These are phyloP conservation scores for Heterobasidion occidentale DNA, from an alignment of 1,284 basidiomycete species.

Conservation along the genomic window DNA sequence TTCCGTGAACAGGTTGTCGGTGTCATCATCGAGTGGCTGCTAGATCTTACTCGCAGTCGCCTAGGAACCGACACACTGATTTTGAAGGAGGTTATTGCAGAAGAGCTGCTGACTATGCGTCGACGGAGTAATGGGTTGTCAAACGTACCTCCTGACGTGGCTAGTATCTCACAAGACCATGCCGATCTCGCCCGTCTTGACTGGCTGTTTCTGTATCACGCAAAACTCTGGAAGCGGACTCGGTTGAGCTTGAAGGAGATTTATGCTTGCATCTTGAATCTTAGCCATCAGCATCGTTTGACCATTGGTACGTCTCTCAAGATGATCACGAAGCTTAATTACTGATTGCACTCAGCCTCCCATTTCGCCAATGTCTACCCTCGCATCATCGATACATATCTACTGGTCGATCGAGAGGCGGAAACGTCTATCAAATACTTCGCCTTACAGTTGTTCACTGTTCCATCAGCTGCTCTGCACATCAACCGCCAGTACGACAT, in stretches of 20 bases:
- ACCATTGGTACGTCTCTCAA: constrained; percentile 49
- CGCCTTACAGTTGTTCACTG: constrained; percentile 84
- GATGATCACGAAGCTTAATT: neutral
- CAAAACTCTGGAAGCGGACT: constrained; percentile 79
- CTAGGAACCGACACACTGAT: constrained; percentile 60
- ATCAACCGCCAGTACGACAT: constrained; percentile 73
- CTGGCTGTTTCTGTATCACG: constrained; percentile 72
- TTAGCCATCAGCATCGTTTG: constrained; percentile 71
- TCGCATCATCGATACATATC: constrained; percentile 83
- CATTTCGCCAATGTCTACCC: constrained; percentile 84
- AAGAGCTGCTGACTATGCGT: constrained; percentile 61
- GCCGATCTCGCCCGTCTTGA: constrained; percentile 58
- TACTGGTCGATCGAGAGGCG: constrained; percentile 85
- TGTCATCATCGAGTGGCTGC: constrained; percentile 80
- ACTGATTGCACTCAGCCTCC: constrained; percentile 42
- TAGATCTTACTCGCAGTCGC: constrained; percentile 72
- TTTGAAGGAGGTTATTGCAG: constrained; percentile 65
- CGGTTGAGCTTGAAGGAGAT: constrained; percentile 76
- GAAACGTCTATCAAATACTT: constrained; percentile 93
- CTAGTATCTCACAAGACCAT: constrained; percentile 40
- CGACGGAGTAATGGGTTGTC: constrained; percentile 20
- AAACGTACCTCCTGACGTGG: constrained; percentile 24
- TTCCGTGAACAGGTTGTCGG: constrained; percentile 85
- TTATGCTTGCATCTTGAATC: constrained; percentile 69
- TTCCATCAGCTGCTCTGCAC: constrained; percentile 76